phyloP scores from a whole-genome alignment of 2,329 filamentous ascomycete genomes.

The Penicillium nordicum region DNA sequence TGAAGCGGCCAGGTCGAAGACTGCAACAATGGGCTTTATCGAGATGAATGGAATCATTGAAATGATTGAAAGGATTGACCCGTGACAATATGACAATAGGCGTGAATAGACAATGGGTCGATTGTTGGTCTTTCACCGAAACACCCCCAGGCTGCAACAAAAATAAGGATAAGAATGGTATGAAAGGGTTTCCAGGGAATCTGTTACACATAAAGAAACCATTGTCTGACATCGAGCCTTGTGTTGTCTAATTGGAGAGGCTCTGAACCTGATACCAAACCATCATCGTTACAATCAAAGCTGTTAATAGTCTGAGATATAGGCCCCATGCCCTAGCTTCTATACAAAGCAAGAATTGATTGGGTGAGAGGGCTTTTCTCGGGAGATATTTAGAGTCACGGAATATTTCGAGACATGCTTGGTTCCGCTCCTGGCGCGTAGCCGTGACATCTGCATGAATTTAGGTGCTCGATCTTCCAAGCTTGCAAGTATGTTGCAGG shows the following conservation, averaged over 20 bases:
- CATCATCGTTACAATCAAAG: constrained; percentile 11
- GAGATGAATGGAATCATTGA: background rate
- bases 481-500: constrained; percentile 8
- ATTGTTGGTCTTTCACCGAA: background rate
- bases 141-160: background rate
- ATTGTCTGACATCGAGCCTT: background rate
- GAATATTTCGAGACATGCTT: constrained; percentile 16
- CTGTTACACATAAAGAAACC: constrained; percentile 17
- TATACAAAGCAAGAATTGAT: constrained; percentile 10
- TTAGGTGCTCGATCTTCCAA: background rate
- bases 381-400: constrained; percentile 6
- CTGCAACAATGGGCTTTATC: constrained; percentile 4
- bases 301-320: constrained; percentile 8
- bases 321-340: background rate
- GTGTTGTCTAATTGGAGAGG: constrained; percentile 14
- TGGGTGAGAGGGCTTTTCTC: constrained; percentile 14
- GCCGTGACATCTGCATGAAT: background rate
- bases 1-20: background rate
- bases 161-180: constrained; percentile 3
- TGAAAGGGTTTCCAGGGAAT: constrained; percentile 3
- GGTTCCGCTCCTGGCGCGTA: constrained; percentile 22
- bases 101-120: constrained; percentile 1
- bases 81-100: background rate
- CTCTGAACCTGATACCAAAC: constrained; percentile 4
- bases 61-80: background rate